Conservation (phyloP, 1,284 basidiomycete species). For the Trichosporon sp. region DNA sequence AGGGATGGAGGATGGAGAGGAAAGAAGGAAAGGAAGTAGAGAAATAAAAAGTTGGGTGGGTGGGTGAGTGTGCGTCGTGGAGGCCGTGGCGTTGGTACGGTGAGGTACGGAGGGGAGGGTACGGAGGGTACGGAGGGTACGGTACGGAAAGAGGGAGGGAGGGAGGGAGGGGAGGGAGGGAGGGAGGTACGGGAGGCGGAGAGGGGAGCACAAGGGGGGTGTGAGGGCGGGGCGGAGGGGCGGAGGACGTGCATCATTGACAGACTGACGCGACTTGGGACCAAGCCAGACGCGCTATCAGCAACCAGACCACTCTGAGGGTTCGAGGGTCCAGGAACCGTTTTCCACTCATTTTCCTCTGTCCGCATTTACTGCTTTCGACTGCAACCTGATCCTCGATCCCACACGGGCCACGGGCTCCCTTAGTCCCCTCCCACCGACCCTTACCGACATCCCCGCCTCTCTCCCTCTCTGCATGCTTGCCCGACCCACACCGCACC, state of each 20-base stretch:
- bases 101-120: neutral
- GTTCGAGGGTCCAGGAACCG: too few species aligned
- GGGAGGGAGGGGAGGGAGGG: too few species aligned
- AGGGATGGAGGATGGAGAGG: neutral
- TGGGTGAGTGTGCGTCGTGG: constrained; percentile 8
- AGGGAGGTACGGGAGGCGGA: constrained; percentile 1
- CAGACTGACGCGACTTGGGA: too few species aligned
- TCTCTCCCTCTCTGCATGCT: neutral
- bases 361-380: too few species aligned
- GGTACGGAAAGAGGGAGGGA: too few species aligned
- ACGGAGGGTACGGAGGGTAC: neutral
- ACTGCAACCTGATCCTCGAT: too few species aligned
- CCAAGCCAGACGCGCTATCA: too few species aligned
- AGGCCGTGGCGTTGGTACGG: neutral
- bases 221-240: too few species aligned
- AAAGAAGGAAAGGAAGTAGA: neutral
- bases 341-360: too few species aligned
- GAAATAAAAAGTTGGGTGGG: neutral
- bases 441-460: too few species aligned
- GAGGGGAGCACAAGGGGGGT: neutral
- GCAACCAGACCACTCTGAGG: too few species aligned
- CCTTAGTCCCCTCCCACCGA: neutral
- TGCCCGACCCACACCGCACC: neutral
- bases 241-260: neutral
- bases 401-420: neutral